Base-by-base conservation (phyloP, 768 basidiomycete genomes). In the Trametopsis cervina region DNA sequence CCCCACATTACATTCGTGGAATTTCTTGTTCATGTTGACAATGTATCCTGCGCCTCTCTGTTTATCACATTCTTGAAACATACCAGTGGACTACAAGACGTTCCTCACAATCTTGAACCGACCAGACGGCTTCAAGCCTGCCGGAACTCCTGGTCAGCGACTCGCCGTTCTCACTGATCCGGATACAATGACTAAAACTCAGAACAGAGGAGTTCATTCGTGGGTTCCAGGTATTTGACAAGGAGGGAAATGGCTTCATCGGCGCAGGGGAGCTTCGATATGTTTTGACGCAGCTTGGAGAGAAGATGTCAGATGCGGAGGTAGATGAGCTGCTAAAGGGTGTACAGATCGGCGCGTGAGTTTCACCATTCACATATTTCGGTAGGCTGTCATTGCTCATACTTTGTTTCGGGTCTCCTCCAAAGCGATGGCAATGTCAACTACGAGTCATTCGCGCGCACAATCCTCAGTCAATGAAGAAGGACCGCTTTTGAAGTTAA, bases 181-280 rank as follows among this genome's bases (percentile, higher is more conserved):
- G 15, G 29, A 33, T 7, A 33, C 9, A 33, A 33, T 15, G 29
- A 33, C 29, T 15, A 33, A 7, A 33, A 15, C 29, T 33, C 29
- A 33, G 15, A 48, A 15, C 63, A 95, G 95, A 97, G 76, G 96
- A 99, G 63, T 99, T 99, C 71, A 91, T 97, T 60, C 91, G 96
- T 42, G 96, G 94, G 7, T 99, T 99, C 78, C 94, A 97, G 59
- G 95, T 98, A 10, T 98, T 99, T 57, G 95, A 98, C 69, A 94
- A 93, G 69, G 89, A 91, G 57, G 89, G 89, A 24, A 91, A 91
- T 58, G 91, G 91, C 1, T 88, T 83, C 69, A 91, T 90, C 56
- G 91, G 91, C 41, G 89, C 86, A 15, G 91, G 91, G 41, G 91
- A 96, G 67, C 73, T 95, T 53, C 79, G 89, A 52, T 83, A 86